Conservation (phyloP, 2,329 filamentous ascomycete genomes). For the Bipolaris gigantea region DNA sequence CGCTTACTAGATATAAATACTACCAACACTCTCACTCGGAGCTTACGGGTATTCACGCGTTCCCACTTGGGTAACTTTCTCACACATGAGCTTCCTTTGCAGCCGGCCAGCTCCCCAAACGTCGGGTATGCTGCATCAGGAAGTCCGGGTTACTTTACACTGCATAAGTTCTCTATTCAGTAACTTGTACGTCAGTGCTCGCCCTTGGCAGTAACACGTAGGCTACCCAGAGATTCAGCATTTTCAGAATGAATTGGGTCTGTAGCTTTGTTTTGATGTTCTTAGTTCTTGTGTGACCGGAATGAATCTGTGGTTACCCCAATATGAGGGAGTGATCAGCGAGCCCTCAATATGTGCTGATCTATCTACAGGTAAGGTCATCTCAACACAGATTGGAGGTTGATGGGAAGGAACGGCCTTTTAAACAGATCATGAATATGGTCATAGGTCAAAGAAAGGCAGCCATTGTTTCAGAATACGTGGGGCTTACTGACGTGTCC, state of each 20-base stretch:
- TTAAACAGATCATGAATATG: no score
- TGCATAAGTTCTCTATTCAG: no score
- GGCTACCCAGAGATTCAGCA: background rate
- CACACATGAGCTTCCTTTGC: background rate
- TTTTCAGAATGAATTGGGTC: background rate
- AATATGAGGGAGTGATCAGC: background rate
- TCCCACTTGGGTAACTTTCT: background rate
- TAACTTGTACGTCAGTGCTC: background rate
- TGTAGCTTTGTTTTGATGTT: background rate
- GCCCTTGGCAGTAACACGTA: background rate
- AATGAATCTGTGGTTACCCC: background rate
- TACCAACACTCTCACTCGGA: background rate
- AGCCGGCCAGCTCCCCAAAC: no score
- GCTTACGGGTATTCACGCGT: background rate
- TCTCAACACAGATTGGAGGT: background rate
- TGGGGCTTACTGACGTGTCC: background rate
- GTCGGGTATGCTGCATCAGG: background rate
- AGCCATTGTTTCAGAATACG: background rate
- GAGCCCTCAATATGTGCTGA: background rate
- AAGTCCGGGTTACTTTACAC: background rate
- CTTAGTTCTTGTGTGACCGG: background rate
- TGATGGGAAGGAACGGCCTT: background rate
- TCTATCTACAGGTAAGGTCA: background rate
- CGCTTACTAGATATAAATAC: background rate
- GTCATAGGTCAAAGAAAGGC: background rate